A percentile compares a stretch with the other conserved stretches of the same genome.
Evolutionary conservation across 2,329 filamentous ascomycete species (phyloP).

Genomic region (Diaporthe helianthi): DNA sequence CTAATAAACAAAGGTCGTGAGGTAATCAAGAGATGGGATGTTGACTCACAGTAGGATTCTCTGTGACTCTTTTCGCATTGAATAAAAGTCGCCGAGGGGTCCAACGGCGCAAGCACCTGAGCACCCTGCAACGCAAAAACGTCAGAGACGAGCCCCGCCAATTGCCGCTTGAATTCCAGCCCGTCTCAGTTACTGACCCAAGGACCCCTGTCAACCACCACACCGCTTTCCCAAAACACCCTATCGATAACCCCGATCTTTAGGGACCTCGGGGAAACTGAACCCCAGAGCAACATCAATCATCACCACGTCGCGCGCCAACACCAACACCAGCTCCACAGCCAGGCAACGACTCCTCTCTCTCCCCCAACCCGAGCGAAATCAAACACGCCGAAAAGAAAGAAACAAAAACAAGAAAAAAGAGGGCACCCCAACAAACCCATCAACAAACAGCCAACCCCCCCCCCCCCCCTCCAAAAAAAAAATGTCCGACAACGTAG

Average conservation of each 20-base stretch:
- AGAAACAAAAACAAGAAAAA: neutral
- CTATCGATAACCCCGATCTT: neutral
- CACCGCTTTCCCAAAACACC: slow-evolving; percentile 29
- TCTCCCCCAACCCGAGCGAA: neutral
- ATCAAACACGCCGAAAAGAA: too few species aligned
- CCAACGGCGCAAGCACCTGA: neutral
- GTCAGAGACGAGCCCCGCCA: slow-evolving; percentile 30
- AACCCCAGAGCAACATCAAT: neutral
- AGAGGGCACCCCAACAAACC: neutral
- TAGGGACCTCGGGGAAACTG: neutral
- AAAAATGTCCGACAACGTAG: slow-evolving; percentile 94
- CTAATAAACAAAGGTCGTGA: neutral
- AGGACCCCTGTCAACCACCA: neutral
- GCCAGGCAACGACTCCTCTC: neutral
- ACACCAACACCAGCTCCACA: neutral
- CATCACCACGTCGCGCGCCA: neutral
- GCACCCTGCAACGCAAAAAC: slow-evolving; percentile 13
- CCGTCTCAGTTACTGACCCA: neutral
- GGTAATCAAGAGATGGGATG: neutral
- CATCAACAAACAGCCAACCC: too few species aligned
- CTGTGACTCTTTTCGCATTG: slow-evolving; percentile 22
- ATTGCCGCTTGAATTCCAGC: slow-evolving; percentile 4
- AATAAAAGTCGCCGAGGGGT: neutral
- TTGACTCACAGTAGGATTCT: slow-evolving; percentile 26
- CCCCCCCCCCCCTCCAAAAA: too few species aligned